These are phyloP conservation scores for Gossypium davidsonii DNA, from an alignment of 441 rosid species.

Conservation along the genomic window DNA sequence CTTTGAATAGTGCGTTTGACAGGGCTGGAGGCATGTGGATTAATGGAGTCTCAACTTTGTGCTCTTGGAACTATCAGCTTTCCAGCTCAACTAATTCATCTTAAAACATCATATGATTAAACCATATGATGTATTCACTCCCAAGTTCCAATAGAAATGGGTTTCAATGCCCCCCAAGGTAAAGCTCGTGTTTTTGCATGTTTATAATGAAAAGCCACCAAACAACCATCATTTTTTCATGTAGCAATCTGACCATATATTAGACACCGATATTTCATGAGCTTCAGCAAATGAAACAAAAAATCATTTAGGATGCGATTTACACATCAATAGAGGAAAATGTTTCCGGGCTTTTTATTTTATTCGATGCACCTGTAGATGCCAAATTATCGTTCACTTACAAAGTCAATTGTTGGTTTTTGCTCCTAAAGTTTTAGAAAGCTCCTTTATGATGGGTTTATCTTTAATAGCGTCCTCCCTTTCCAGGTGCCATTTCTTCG, in stretches of 20 bases:
- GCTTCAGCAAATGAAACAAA: neutral
- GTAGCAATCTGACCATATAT: neutral
- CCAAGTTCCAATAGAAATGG: neutral
- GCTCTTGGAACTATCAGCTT: neutral
- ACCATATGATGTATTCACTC: neutral
- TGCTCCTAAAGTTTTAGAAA: constrained; percentile 52
- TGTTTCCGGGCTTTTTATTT: neutral
- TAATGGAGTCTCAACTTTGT: neutral
- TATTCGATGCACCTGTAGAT: neutral
- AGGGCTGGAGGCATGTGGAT: neutral
- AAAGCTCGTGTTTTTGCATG: neutral
- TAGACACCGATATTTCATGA: neutral
- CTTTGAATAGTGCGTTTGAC: constrained; percentile 30
- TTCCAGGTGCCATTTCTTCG: constrained; percentile 65
- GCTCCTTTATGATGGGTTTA: constrained; percentile 59
- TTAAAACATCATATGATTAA: neutral
- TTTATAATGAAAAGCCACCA: neutral
- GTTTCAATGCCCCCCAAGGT: neutral
- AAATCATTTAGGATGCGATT: neutral
- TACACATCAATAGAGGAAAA: neutral
- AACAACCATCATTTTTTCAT: neutral
- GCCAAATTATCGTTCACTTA: neutral
- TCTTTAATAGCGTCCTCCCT: constrained; percentile 43
- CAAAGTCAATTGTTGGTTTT: constrained; percentile 30
- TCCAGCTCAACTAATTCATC: neutral